Base-by-base conservation (phyloP, 83 land plant species). In the Isoetes engelmannii region DNA sequence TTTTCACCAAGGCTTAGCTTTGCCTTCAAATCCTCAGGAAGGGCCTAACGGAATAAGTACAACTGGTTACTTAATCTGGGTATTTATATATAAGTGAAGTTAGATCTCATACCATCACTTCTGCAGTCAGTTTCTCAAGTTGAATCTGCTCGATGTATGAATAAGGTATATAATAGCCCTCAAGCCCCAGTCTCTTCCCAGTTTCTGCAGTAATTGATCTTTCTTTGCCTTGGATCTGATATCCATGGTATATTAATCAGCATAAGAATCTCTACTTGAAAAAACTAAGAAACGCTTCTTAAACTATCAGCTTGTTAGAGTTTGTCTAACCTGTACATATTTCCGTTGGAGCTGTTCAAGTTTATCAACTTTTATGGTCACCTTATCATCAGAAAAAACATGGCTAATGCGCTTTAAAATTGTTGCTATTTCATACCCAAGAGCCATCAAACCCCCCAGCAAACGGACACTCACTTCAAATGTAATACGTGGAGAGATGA, bases 381-480 rank as follows among this genome's bases (percentile, higher is more conserved):
- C 84, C 58, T 72, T 84, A 0, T 82, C 81, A 72, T 89, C 82
- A 65, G 79, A 80, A 67, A 89, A 89, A 4, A 86, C 86, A 67
- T 83, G 90, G 72, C 93, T 89, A 70, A 58, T 82, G 72, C 93
- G 76, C 72, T 86, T 89, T 50, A 89, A 69, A 17, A 89, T 89
- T 41, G 93, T 65, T 58, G 93, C 88, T 15, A 89, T 89, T n/a
- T 83, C 83, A 68, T 89, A 89, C 8, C 93, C 93, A 63, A 89
- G 67, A 15, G 93, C 93, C 93, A 89, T 89, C 48, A 89, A 60
- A 6, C 93, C 93, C 57, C 93, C 93, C 63, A 89, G 85, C 74
- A 89, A 87, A 1, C 90, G 83, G 50, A 90, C 96, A 77, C 92
- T 90, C 15, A 90, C 96, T 83, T 90, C 92, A 78, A 90, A 90